Evolutionary conservation across 306 rosid species (phyloP).

Genomic region (Fagus crenata): DNA sequence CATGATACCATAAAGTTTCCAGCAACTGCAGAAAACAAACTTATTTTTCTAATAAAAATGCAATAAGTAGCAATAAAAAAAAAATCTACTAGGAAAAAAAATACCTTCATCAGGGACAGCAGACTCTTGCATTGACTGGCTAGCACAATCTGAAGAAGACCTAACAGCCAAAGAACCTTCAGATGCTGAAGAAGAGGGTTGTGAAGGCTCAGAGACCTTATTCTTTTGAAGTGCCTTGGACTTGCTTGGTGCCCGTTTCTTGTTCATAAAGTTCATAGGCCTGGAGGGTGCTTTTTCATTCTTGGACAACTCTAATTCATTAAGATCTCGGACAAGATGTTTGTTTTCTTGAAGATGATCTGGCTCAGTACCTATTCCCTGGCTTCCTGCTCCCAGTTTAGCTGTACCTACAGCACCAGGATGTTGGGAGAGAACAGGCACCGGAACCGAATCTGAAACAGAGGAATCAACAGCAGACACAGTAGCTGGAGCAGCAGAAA

Average conservation of each 20-base stretch:
- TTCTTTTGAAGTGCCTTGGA: conserved; percentile 38
- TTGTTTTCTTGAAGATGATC: conserved; percentile 39
- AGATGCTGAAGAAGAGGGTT: conserved; percentile 31
- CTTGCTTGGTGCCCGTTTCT: conserved; percentile 29
- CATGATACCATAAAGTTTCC: conserved; percentile 12
- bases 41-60: neutral
- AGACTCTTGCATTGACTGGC: conserved; percentile 30
- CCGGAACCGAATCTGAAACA: conserved; percentile 47
- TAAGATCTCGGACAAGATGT: conserved; percentile 24
- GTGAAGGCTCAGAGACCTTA: conserved; percentile 28
- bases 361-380: conserved; percentile 34
- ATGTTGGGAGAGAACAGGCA: conserved; percentile 30
- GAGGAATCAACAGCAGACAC: conserved; percentile 36
- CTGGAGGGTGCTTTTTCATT: conserved; percentile 31
- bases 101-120: conserved; percentile 22
- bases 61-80: neutral
- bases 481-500: conserved; percentile 31
- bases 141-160: conserved; percentile 38
- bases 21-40: conserved; percentile 6
- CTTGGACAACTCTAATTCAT: conserved; percentile 40
- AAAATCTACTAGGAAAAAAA: neutral
- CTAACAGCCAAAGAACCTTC: conserved; percentile 34
- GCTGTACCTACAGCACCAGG: conserved; percentile 29
- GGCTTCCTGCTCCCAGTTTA: conserved; percentile 42
- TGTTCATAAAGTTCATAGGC: conserved; percentile 25